Conservation (phyloP, 805 yeast species). For the Suhomyces kilbournensis region DNA sequence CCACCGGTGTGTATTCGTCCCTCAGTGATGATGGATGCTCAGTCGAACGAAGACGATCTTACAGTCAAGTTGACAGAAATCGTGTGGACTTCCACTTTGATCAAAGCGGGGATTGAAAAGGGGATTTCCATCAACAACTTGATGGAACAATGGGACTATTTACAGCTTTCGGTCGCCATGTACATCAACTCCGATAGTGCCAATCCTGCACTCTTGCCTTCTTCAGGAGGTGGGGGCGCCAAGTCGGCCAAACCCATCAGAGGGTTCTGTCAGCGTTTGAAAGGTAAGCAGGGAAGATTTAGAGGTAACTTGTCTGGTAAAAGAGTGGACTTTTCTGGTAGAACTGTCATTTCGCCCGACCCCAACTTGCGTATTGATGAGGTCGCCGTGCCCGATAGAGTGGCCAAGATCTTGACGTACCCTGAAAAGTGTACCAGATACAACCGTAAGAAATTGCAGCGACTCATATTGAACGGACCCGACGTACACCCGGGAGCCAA, state of each 20-base stretch:
- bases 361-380: conserved; percentile 93
- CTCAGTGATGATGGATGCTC: conserved; percentile 87
- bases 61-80: conserved; percentile 95
- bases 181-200: conserved; percentile 95
- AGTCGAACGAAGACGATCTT: conserved; percentile 94
- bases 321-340: conserved; percentile 96
- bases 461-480: conserved; percentile 79
- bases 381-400: conserved; percentile 97
- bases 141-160: conserved; percentile 99
- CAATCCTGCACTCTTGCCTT: conserved; percentile 73
- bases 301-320: conserved; percentile 98
- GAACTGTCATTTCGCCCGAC: conserved; percentile 98
- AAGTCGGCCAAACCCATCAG: conserved; percentile 76
- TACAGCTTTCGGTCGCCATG: conserved; percentile 94
- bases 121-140: conserved; percentile 89
- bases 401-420: conserved; percentile 91
- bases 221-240: conserved; percentile 51
- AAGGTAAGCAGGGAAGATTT: conserved; percentile 98
- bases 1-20: conserved; percentile 99
- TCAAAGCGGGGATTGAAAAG: conserved; percentile 90
- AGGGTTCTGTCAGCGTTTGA: conserved; percentile 94
- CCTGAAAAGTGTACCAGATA: conserved; percentile 93
- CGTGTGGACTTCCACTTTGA: conserved; percentile 94
- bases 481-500: conserved; percentile 94
- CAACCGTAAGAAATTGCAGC: conserved; percentile 74